These are phyloP conservation scores for Epichloe gansuensis DNA, from an alignment of 2,329 filamentous ascomycete genomes.

Conservation along the genomic window DNA sequence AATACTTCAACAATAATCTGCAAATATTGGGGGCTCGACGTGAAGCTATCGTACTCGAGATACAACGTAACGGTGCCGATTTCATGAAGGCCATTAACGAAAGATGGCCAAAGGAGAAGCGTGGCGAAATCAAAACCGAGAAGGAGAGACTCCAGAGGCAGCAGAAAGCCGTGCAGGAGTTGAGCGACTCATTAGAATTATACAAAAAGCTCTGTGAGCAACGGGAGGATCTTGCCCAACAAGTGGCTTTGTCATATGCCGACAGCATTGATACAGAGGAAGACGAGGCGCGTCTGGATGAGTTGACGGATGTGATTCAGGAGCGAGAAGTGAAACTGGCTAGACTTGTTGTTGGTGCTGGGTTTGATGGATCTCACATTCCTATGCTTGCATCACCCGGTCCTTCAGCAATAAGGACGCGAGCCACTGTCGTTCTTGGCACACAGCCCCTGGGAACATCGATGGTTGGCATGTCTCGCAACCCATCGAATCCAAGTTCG, in stretches of 20 bases:
- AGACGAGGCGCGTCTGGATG: conserved; percentile 37
- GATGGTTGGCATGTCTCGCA: conserved; percentile 21
- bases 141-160: conserved; percentile 36
- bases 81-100: conserved; percentile 36
- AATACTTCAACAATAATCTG: conserved; percentile 18
- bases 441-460: conserved; percentile 28
- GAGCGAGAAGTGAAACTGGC: conserved; percentile 31
- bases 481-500: conserved; percentile 20
- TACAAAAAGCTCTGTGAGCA: conserved; percentile 30
- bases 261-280: conserved; percentile 38
- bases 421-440: conserved; percentile 27
- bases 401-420: conserved; percentile 7
- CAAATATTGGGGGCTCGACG: conserved; percentile 23
- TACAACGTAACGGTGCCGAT: conserved; percentile 35
- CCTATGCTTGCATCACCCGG: conserved; percentile 17
- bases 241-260: conserved; percentile 38
- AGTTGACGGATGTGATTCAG: conserved; percentile 33
- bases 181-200: conserved; percentile 29
- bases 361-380: conserved; percentile 30
- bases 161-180: conserved; percentile 29
- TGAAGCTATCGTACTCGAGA: conserved; percentile 26
- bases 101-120: conserved; percentile 31
- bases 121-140: conserved; percentile 35
- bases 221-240: conserved; percentile 32
- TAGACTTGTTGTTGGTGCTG: conserved; percentile 29